Evolutionary conservation across 768 basidiomycete species (phyloP), one percentile per base, ranked within the genome.

Genomic region (Lenzites betulinus): DNA sequence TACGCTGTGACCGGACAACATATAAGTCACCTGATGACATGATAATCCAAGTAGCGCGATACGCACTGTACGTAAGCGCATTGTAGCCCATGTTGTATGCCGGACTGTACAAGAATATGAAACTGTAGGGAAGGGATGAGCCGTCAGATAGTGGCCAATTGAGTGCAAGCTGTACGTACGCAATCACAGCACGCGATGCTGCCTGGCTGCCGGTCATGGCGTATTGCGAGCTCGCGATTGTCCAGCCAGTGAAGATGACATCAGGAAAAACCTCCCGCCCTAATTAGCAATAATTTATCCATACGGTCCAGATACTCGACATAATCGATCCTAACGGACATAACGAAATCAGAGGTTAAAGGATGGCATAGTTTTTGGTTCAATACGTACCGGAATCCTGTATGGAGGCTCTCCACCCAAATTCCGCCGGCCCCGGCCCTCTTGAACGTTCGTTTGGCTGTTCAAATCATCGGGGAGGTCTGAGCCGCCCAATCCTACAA

Each of bases 61-160:
- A 65, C 76, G 48, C 51, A 82, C 82, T 79, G 66, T 84, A 85
- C 0, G 82, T 83, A 52, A 85, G 70, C 2, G 84, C 83, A 65
- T 85, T 86, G 65, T 76, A 84, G 8, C 76, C 82, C 47, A 85
- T 69, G 66, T 84, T 83, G 67, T 84, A 85, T 7, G 76, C 77
- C 1, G 82, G 83, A 62, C 77, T 79, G 73, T 83, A 84, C 36
- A 83, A 65, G 73, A 83, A 82, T 63, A 86, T 83, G 67, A 86
- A 81, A 0, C 82, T 67, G 52, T 5, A 50, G 25, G 12, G 3
- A 6, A 16, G 25, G 23, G 28, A 28, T 16, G 15, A 9, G 2
- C 15, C 26, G 15, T 33, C 28, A 16, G 12, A 39, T 7, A 39
- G 22, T 39, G 35, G 8, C 13, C 4, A 25, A 23, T 13, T 1